These are phyloP conservation scores for Sodiomyces alkalinus DNA, from an alignment of 2,329 filamentous ascomycete species.

Conservation along the genomic window DNA sequence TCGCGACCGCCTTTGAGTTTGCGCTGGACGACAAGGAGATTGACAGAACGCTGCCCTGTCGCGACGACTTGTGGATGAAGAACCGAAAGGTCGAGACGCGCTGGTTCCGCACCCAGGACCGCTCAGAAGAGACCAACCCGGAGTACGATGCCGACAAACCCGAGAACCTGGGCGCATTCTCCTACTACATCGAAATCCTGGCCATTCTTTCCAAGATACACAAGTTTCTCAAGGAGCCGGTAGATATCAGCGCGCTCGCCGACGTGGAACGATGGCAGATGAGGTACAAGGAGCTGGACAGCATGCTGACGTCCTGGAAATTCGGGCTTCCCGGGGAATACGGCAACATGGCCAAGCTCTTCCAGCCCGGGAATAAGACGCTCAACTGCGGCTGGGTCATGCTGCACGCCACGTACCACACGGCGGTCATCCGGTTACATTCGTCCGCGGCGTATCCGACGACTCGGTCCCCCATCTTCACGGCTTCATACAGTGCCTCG, in stretches of 20 bases:
- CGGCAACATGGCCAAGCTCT: constrained; percentile 67
- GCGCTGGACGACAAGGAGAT: constrained; percentile 81
- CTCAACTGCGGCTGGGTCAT: constrained; percentile 79
- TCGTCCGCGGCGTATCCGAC: constrained; percentile 89
- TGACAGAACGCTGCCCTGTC: constrained; percentile 71
- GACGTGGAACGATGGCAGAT: constrained; percentile 87
- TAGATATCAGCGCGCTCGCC: constrained; percentile 69
- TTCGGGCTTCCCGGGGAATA: constrained; percentile 71
- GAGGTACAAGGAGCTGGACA: constrained; percentile 73
- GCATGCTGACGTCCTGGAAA: constrained; percentile 67
- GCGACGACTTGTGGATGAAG: constrained; percentile 71
- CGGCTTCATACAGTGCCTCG: constrained; percentile 70
- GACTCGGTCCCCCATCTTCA: constrained; percentile 76
- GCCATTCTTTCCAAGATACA: constrained; percentile 81
- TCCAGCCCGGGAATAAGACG: constrained; percentile 52
- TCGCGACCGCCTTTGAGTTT: constrained; percentile 86
- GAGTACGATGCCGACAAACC: constrained; percentile 54
- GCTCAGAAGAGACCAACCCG: constrained; percentile 23
- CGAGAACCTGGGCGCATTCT: constrained; percentile 75
- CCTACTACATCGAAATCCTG: constrained; percentile 80
- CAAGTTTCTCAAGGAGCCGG: constrained; percentile 73
- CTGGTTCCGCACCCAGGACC: constrained; percentile 52
- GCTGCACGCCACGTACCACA: constrained; percentile 82
- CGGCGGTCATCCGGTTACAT: constrained; percentile 76
- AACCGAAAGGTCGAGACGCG: constrained; percentile 74